A percentile compares a stretch with the other conserved stretches of the same genome.
Evolutionary conservation across 768 basidiomycete genomes (phyloP).

Genomic region (Mrakia blollopis): DNA sequence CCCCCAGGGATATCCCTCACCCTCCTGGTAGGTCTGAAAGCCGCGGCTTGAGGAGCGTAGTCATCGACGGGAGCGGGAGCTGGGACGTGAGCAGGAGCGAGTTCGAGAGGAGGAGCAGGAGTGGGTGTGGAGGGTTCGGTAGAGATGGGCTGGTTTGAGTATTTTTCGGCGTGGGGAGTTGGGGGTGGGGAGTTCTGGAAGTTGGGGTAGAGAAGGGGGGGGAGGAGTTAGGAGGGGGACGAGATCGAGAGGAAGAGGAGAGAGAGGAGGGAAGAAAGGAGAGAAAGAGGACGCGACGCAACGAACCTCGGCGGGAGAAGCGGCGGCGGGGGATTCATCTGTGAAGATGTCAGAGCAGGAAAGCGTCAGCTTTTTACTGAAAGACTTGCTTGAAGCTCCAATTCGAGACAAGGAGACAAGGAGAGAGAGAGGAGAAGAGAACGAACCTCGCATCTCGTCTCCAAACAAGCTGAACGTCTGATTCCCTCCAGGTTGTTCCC

Average conservation of each 20-base stretch:
- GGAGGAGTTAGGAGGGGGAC: background rate
- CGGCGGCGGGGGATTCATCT: background rate
- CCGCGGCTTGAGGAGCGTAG: background rate
- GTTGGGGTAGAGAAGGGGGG: background rate
- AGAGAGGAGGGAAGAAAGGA: background rate
- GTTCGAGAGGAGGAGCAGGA: background rate
- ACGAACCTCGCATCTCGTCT: background rate
- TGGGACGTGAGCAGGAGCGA: background rate
- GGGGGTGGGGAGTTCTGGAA: background rate
- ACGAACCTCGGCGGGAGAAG: background rate
- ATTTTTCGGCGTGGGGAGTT: background rate
- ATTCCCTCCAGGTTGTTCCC: background rate
- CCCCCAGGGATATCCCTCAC: background rate
- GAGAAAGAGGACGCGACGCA: background rate
- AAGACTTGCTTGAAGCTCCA: too few relatives aligned
- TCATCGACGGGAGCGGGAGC: background rate
- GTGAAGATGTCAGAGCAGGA: background rate
- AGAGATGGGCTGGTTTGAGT: background rate
- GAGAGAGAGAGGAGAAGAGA: background rate
- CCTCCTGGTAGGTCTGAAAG: background rate
- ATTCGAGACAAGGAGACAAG: background rate
- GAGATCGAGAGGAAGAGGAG: background rate
- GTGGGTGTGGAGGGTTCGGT: background rate
- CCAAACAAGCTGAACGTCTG: background rate
- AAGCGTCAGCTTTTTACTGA: too few relatives aligned